phyloP scores from a whole-genome alignment of 2,329 filamentous ascomycete species.

The Hymenoscyphus scutula region DNA sequence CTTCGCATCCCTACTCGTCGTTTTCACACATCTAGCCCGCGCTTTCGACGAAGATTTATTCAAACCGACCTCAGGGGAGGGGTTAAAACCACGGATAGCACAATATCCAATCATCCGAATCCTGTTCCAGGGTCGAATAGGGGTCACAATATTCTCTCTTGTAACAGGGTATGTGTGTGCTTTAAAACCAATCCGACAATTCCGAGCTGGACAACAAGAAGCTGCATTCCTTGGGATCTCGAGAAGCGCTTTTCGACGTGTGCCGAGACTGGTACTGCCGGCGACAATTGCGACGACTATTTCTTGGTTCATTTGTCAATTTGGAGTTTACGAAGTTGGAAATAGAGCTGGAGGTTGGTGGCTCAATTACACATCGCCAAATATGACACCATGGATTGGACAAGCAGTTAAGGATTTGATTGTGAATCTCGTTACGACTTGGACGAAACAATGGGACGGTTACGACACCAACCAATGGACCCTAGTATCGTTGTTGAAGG shows the following conservation, averaged over 20 bases:
- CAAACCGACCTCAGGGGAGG: constrained; percentile 44
- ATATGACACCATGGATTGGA: constrained; percentile 40
- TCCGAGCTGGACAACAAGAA: constrained; percentile 51
- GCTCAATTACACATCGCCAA: constrained; percentile 51
- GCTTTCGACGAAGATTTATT: constrained; percentile 52
- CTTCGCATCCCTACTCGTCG: constrained; percentile 52
- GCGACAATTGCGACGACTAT: constrained; percentile 53
- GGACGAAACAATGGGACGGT: constrained; percentile 48
- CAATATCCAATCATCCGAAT: constrained; percentile 60
- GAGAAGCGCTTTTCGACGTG: constrained; percentile 56
- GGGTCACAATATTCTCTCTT: constrained; percentile 65
- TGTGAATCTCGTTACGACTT: constrained; percentile 48
- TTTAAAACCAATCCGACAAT: constrained; percentile 57
- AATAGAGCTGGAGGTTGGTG: constrained; percentile 59
- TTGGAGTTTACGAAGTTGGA: constrained; percentile 56
- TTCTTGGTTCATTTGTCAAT: constrained; percentile 54
- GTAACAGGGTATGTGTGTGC: constrained; percentile 64
- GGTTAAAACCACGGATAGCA: constrained; percentile 47
- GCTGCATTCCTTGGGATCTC: constrained; percentile 53
- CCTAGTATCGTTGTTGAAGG: constrained; percentile 52
- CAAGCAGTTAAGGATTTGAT: constrained; percentile 45
- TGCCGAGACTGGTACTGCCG: constrained; percentile 57
- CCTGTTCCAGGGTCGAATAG: constrained; percentile 58
- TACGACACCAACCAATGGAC: constrained; percentile 62
- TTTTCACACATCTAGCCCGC: constrained; percentile 53